Percentiles rank a stretch among this genome's conserved stretches.
Conservation (phyloP, 2,329 filamentous ascomycete species). For the Ophiobolus disseminans region DNA sequence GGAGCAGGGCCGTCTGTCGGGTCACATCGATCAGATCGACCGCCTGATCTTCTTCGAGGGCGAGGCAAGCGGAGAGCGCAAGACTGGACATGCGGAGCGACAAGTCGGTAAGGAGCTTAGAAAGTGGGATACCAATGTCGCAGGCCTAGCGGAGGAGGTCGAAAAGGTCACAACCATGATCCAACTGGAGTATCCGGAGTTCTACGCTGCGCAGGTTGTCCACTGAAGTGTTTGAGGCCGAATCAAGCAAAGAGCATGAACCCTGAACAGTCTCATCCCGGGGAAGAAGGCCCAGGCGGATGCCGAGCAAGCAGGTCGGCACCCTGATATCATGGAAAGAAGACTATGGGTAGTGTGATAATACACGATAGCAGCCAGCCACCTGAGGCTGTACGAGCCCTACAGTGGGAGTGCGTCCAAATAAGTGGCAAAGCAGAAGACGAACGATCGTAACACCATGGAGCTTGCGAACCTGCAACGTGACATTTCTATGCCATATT, state of each 20-base stretch:
- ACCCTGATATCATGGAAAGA: no score
- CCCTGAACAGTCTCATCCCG: background rate
- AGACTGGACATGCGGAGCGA: constrained; percentile 66
- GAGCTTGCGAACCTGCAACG: no score
- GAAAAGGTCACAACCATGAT: constrained; percentile 84
- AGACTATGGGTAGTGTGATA: no score
- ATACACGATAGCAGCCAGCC: no score
- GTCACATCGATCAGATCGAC: constrained; percentile 93
- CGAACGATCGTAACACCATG: no score
- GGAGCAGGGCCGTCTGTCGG: constrained; percentile 86
- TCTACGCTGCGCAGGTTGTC: constrained; percentile 54
- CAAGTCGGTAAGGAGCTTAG: constrained; percentile 74
- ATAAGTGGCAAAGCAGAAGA: no score
- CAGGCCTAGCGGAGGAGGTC: constrained; percentile 85
- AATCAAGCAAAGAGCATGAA: background rate
- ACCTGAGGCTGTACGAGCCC: no score
- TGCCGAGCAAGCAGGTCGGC: no score
- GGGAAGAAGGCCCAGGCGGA: background rate
- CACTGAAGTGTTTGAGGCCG: constrained; percentile 24
- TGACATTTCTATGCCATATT: no score
- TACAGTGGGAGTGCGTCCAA: no score
- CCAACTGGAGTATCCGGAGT: constrained; percentile 76
- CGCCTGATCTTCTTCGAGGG: constrained; percentile 86
- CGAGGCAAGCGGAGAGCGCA: constrained; percentile 72
- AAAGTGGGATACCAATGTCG: constrained; percentile 88